Conservation (phyloP, 768 basidiomycete species). For the Exidia glandulosa region DNA sequence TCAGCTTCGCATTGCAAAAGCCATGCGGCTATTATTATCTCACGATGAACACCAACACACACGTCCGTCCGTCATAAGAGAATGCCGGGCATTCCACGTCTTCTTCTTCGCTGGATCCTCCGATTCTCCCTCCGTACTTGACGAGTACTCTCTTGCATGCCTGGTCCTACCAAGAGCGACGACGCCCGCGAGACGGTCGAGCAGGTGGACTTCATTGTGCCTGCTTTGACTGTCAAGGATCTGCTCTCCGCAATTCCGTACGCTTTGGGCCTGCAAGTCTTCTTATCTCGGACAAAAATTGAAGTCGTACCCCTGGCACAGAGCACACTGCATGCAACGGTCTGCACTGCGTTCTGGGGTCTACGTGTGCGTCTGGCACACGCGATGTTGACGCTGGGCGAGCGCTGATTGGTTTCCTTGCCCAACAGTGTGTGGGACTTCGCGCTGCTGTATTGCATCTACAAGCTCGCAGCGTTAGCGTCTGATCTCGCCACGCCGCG, state of each 20-base stretch:
- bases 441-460: conserved; percentile 21
- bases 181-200: no score
- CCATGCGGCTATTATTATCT: no score
- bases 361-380: not conserved
- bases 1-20: no score
- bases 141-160: no score
- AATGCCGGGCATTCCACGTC: no score
- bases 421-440: conserved; percentile 32
- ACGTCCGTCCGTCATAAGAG: no score
- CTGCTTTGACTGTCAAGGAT: not conserved
- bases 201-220: not conserved
- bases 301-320: not conserved
- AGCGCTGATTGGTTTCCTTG: no score
- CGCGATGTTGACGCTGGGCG: no score
- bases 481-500: conserved; percentile 1
- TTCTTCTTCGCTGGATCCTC: no score
- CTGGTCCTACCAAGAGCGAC: no score
- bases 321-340: not conserved
- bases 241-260: not conserved
- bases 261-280: not conserved
- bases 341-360: not conserved
- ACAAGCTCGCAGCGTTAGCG: conserved; percentile 23
- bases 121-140: no score
- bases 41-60: no score
- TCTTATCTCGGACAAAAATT: not conserved